Evolutionary conservation across 495 filamentous ascomycete species (phyloP).

Genomic region (Lepraria neglecta): DNA sequence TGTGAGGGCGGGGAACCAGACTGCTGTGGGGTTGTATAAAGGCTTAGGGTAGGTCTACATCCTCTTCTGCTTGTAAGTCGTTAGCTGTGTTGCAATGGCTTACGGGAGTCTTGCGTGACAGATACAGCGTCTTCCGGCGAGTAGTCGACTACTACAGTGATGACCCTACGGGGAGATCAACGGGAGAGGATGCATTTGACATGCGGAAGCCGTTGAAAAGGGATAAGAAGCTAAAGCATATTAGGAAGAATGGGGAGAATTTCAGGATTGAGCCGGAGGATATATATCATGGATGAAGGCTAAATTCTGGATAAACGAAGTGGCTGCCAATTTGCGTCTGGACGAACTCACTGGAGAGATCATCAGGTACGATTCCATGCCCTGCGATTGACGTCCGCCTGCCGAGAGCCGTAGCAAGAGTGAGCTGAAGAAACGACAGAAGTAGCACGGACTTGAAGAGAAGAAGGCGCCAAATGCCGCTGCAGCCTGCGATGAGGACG

Average conservation of each 20-base stretch:
- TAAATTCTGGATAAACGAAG: not conserved
- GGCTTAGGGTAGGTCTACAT: conserved; percentile 65
- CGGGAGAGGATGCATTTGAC: conserved; percentile 82
- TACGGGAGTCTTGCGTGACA: conserved; percentile 20
- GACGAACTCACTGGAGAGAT: no score
- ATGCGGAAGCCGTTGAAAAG: conserved; percentile 90
- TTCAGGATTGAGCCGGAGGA: conserved; percentile 74
- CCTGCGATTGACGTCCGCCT: no score
- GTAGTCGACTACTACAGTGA: conserved; percentile 91
- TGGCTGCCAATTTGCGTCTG: not conserved
- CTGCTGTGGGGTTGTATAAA: conserved; percentile 81
- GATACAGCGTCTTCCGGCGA: conserved; percentile 72
- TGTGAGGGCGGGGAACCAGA: conserved; percentile 79
- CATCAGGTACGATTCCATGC: no score
- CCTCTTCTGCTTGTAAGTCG: not conserved
- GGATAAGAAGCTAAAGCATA: conserved; percentile 69
- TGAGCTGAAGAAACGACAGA: no score
- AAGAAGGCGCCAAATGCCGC: no score
- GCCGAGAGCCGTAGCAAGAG: no score
- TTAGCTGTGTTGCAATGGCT: not conserved
- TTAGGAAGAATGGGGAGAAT: conserved; percentile 76
- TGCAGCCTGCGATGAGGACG: no score
- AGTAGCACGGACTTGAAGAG: no score
- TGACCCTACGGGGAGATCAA: conserved; percentile 52
- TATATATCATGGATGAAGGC: conserved; percentile 51